A percentile compares a stretch with the other conserved stretches of the same genome.
These are phyloP conservation scores for Cercospora sp. DNA, from an alignment of 2,329 filamentous ascomycete species.

Conservation along the genomic window DNA sequence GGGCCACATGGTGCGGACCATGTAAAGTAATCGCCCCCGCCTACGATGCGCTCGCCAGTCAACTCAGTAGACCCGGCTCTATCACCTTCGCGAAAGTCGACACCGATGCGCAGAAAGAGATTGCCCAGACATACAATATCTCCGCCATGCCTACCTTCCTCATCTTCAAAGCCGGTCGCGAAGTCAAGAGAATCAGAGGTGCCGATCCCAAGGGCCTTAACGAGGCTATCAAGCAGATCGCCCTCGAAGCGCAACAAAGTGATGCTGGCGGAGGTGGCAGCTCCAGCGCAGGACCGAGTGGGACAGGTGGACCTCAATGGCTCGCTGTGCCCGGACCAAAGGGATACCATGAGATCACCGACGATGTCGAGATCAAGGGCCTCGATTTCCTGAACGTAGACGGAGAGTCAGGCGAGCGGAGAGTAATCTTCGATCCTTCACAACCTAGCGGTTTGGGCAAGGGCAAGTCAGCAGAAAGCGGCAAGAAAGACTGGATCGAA, in stretches of 20 bases:
- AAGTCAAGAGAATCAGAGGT: slow-evolving; percentile 52
- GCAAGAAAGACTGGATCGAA: slow-evolving; percentile 79
- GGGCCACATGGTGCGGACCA: slow-evolving; percentile 80
- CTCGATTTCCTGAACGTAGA: slow-evolving; percentile 88
- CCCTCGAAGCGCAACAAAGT: slow-evolving; percentile 57
- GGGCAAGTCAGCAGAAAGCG: slow-evolving; percentile 54
- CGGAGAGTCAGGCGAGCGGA: slow-evolving; percentile 69
- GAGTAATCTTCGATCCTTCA: slow-evolving; percentile 67
- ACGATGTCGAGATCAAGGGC: slow-evolving; percentile 74
- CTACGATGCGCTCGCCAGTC: slow-evolving; percentile 72
- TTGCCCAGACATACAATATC: slow-evolving; percentile 72
- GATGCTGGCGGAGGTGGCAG: slow-evolving; percentile 25
- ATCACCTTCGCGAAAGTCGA: slow-evolving; percentile 89
- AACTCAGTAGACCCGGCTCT: slow-evolving; percentile 68
- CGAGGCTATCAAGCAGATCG: slow-evolving; percentile 69
- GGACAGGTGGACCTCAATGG: slow-evolving; percentile 59
- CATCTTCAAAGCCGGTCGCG: slow-evolving; percentile 54
- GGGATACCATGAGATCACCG: slow-evolving; percentile 80
- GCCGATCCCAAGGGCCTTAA: slow-evolving; percentile 71
- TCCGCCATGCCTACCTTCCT: slow-evolving; percentile 88
- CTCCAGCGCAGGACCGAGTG: slow-evolving; percentile 44
- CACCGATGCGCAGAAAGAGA: slow-evolving; percentile 71
- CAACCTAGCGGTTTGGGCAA: slow-evolving; percentile 65
- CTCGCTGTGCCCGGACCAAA: slow-evolving; percentile 71
- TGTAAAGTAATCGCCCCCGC: slow-evolving; percentile 82